Base-by-base conservation (phyloP, 2,329 filamentous ascomycete genomes). In the Cordyceps farinosa region DNA sequence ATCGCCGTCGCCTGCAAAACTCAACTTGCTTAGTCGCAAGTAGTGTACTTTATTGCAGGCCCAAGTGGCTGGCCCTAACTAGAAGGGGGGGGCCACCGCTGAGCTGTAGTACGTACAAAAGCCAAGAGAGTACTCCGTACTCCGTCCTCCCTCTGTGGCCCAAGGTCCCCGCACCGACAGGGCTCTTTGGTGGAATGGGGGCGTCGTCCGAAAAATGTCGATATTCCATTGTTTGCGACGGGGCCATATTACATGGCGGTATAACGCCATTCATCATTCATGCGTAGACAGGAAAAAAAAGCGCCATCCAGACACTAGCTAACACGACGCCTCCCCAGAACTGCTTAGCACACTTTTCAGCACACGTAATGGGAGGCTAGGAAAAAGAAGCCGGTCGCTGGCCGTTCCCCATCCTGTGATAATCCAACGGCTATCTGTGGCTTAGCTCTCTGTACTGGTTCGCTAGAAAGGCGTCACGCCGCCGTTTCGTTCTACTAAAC, bases 201-300 rank as follows among this genome's bases (percentile, higher is more conserved):
- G 34, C 13, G n/a, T 40, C 36, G 34, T 36, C 51, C 51, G 36
- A 30, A 54, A 29, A 54, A 42, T 8, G 10, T 58, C 22, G 27
- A 30, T 32, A 32, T 29, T 27, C 36, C n/a, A 38, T 58, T 38
- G 44, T 59, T 57, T 59, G 56, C 45, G 44, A 59, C 44, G 56
- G 56, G 34, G 44, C 56, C 27, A 30, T 59, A 45, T 47, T 29
- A 36, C 42, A 27, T 40, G 42, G 30, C 30, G 36, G 47, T 42
- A 60, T 44, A 58, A 48, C 55, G 55, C 55, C 44, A 52, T 60
- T 47, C 30, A 47, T 9, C 44, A 52, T 60, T 47, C 30, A 47
- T 9, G 54, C 29, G n/a, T 36, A 50, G 22, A 22, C 22, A 22
- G 22, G 22, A 40, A 44, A 15, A n/a, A 34, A 38, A 30, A 40